Conservation (phyloP, 148 eudicot species). For the Heliosperma pusillum region DNA sequence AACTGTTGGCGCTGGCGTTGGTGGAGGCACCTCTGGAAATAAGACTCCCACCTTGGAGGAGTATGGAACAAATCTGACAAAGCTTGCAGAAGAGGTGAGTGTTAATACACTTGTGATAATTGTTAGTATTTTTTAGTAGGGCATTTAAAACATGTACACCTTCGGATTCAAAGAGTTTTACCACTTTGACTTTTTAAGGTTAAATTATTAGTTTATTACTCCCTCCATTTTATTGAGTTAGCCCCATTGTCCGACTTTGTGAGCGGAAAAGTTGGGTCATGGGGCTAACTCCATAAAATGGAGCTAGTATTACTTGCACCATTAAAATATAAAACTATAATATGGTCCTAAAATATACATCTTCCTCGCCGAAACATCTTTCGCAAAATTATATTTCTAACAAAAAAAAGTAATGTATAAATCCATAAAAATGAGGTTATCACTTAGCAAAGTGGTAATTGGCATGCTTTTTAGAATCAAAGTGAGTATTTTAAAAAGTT, state of each 20-base stretch:
- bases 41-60: constrained; percentile 93
- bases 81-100: constrained; percentile 86
- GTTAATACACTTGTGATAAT: not conserved
- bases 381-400: not conserved
- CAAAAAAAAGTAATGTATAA: no score
- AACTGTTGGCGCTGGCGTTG: constrained; percentile 81
- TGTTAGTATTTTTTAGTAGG: not conserved
- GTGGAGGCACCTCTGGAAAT: constrained; percentile 65
- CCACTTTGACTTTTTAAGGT: no score
- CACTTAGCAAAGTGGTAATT: not conserved
- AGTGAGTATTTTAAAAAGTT: not conserved
- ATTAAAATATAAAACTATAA: no score
- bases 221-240: no score
- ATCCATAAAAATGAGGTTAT: no score
- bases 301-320: no score
- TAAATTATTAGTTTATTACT: no score
- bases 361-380: not conserved
- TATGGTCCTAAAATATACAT: not conserved
- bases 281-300: no score
- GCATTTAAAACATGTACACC: not conserved
- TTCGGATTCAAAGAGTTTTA: not conserved
- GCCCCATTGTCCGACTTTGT: no score
- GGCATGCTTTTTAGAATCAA: not conserved
- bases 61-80: constrained; percentile 93
- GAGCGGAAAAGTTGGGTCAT: no score